These are phyloP conservation scores for Termitomyces sp. DNA, from an alignment of 768 basidiomycete species.

Conservation along the genomic window DNA sequence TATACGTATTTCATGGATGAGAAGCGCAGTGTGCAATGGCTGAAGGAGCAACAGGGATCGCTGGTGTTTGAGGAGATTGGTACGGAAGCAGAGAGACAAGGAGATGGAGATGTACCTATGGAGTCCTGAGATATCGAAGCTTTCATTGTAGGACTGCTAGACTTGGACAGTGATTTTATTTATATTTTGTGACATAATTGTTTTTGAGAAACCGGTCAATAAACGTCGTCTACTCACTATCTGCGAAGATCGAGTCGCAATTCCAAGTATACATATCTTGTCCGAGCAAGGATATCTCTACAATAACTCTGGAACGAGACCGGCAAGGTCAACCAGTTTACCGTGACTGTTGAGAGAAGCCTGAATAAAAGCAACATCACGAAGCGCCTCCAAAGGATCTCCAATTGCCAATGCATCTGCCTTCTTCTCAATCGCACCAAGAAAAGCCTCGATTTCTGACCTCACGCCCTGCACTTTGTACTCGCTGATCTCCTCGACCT, in stretches of 20 bases:
- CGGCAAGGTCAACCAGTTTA: not conserved
- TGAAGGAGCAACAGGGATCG: conserved; percentile 76
- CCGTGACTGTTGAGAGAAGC: conserved; percentile 30
- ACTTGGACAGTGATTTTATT: not conserved
- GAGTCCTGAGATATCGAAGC: conserved; percentile 11
- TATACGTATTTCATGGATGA: conserved; percentile 93
- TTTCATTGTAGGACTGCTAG: not conserved
- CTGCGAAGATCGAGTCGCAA: not conserved
- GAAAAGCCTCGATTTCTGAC: conserved; percentile 53
- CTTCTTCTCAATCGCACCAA: conserved; percentile 43
- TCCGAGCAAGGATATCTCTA: not conserved
- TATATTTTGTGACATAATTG: conserved; percentile 5
- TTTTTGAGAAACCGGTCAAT: not conserved
- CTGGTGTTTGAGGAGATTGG: conserved; percentile 71
- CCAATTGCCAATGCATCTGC: conserved; percentile 45
- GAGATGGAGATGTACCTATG: conserved; percentile 27
- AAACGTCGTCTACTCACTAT: not conserved
- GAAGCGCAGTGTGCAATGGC: conserved; percentile 86
- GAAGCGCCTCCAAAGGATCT: conserved; percentile 55
- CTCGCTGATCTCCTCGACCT: conserved; percentile 46
- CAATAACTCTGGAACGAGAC: not conserved
- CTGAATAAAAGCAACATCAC: conserved; percentile 77
- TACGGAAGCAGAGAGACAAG: conserved; percentile 12
- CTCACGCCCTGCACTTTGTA: conserved; percentile 46
- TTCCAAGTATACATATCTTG: not conserved